Evolutionary conservation across 495 filamentous ascomycete genomes (phyloP).

Genomic region (Trichoderma gamsii): DNA sequence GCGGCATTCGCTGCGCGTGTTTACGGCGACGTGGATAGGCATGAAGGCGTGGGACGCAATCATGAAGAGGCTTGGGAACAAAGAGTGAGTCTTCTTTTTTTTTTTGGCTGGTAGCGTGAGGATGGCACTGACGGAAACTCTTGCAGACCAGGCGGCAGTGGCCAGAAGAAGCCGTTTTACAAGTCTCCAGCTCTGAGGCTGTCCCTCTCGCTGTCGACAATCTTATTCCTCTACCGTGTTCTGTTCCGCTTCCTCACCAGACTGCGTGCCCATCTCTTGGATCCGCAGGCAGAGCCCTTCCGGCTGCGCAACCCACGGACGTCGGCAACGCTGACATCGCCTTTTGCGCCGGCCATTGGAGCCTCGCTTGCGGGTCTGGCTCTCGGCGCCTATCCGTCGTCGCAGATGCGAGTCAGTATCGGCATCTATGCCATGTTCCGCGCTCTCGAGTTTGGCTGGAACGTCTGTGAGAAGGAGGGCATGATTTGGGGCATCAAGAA

Average conservation of each 20-base stretch:
- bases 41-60: constrained; percentile 65
- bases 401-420: constrained; percentile 71
- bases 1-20: constrained; percentile 68
- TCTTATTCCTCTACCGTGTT: constrained; percentile 80
- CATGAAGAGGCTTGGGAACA: constrained; percentile 36
- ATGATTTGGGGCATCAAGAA: constrained; percentile 57
- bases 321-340: constrained; percentile 66
- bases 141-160: constrained; percentile 15
- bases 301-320: constrained; percentile 74
- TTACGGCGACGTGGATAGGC: constrained; percentile 59
- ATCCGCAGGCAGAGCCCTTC: constrained; percentile 67
- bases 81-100: constrained; percentile 33
- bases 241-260: constrained; percentile 85
- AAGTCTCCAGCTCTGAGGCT: constrained; percentile 69
- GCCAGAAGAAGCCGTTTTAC: constrained; percentile 49
- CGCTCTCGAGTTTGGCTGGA: constrained; percentile 82
- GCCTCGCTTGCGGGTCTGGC: constrained; percentile 79
- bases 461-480: constrained; percentile 71
- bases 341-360: constrained; percentile 78
- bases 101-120: not conserved
- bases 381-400: constrained; percentile 68
- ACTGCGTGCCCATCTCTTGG: constrained; percentile 69
- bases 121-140: not conserved
- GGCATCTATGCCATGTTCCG: constrained; percentile 73
- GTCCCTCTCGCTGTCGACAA: constrained; percentile 71